Evolutionary conservation across 129 eudicot genomes (phyloP), one percentile per base, ranked within the genome.

Genomic region (Arctium lappa): DNA sequence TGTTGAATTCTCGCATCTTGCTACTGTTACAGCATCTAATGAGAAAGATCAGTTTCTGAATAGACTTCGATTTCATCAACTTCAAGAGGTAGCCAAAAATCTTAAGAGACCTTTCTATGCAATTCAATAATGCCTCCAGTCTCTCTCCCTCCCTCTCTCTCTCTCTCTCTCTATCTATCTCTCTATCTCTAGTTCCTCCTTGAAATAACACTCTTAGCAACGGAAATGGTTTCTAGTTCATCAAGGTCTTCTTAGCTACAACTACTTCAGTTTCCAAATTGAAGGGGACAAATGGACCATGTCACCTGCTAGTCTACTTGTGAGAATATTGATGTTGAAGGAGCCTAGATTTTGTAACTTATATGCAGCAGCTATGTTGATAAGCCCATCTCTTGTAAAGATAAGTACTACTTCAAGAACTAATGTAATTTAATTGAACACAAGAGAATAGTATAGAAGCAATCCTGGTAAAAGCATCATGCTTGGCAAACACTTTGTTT

Each of bases 21-120:
- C 38, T 38, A 78, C 3, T 37, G 31, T 16, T 39, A 29, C n/a
- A 29, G 34, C 66, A 3, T 70, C 69, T 48, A 9, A 79, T 66
- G 75, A 79, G 82, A 79, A 69, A 44, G 34, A 69, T 69, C 34
- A 69, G 22, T 69, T 79, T 70, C 76, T 79, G 33, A 8, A 6
- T 34, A 69, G 29, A 16, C 4, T 79, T n/a, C 18, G 15, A 16
- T 69, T 36, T 79, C 30, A 6, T 65, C 33, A 66, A 66, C 33
- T 60, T 60, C 68, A 60, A 5, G 68, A 60, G 68, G 68, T 60
- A 60, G 68, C 68, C 68, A 60, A 7, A 60, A 60, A 60, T 16
- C 27, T 60, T 60, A 60, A 60, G 68, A 60, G 68, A 60, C 68
- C 7, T 60, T 18, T n/a, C 68, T 60, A 60, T 60, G 68, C 29